Percentiles rank a stretch among this genome's conserved stretches.
phyloP scores from a whole-genome alignment of 192 early-diverging fungal species.

The Linnemannia zychae region DNA sequence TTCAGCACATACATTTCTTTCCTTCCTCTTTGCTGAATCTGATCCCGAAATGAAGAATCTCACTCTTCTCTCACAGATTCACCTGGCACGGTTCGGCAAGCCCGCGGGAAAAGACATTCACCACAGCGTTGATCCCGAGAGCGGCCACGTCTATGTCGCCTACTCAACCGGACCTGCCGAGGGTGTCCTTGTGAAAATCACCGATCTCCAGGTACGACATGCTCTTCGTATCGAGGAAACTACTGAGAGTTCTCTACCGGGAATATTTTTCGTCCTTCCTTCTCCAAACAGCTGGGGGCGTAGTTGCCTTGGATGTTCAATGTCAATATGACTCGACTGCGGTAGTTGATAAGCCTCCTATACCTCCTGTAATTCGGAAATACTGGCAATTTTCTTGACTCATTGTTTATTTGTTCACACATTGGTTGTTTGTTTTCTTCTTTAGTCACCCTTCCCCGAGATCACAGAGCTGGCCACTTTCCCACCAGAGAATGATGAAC shows the following conservation, averaged over 20 bases:
- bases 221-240: not conserved
- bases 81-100: constrained; percentile 45
- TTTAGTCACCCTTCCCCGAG: constrained; percentile 48
- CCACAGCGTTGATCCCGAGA: constrained; percentile 67
- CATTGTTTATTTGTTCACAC: not conserved
- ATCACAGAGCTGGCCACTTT: constrained; percentile 48
- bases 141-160: constrained; percentile 65
- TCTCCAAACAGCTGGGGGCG: not conserved
- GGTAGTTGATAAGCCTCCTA: not conserved
- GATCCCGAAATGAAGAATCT: constrained; percentile 48
- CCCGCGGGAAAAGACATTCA: constrained; percentile 53
- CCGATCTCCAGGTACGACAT: constrained; percentile 39
- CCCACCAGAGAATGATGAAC: constrained; percentile 38
- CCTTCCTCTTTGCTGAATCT: not conserved
- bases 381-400: not conserved
- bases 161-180: constrained; percentile 48
- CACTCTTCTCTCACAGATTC: constrained; percentile 51
- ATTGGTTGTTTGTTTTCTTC: not conserved
- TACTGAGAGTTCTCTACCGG: not conserved
- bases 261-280: not conserved
- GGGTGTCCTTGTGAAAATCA: constrained; percentile 49
- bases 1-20: not conserved
- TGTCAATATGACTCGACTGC: not conserved
- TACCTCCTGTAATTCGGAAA: not conserved
- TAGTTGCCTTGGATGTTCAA: not conserved